These are phyloP conservation scores for Mucor ambiguus DNA, from an alignment of 371 early-diverging fungal species.

Conservation along the genomic window DNA sequence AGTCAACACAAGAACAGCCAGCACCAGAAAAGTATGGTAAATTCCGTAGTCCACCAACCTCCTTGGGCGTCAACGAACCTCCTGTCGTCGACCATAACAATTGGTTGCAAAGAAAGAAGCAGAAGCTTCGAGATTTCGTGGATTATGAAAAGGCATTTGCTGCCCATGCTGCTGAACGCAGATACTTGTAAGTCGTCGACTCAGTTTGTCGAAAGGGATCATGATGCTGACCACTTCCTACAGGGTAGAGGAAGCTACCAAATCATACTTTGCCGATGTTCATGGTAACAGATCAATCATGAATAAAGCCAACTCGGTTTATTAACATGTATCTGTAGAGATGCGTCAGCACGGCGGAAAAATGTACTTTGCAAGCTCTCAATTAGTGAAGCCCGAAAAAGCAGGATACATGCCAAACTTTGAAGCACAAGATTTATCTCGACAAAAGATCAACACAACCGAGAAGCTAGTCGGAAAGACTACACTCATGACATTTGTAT, in stretches of 20 bases:
- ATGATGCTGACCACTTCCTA: background rate
- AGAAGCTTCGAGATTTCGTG: conserved; percentile 46
- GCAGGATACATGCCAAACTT: conserved; percentile 76
- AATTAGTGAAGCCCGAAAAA: conserved; percentile 54
- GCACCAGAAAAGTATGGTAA: conserved; percentile 22
- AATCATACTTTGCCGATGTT: conserved; percentile 69
- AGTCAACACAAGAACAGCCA: conserved; percentile 7
- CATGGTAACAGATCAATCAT: conserved; percentile 47
- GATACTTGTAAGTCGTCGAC: conserved; percentile 49
- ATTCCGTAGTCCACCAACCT: conserved; percentile 35
- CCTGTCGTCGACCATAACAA: conserved; percentile 41
- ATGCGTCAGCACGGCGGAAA: conserved; percentile 68
- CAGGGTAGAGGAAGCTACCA: conserved; percentile 61
- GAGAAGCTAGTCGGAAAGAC: conserved; percentile 57
- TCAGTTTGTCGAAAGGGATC: background rate
- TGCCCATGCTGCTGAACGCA: conserved; percentile 57
- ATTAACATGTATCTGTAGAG: conserved; percentile 32
- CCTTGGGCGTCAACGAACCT: conserved; percentile 41
- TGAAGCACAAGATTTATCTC: conserved; percentile 56
- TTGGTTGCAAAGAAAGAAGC: conserved; percentile 45
- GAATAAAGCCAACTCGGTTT: background rate
- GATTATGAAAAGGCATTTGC: conserved; percentile 55
- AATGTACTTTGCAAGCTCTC: conserved; percentile 64
- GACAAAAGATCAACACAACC: conserved; percentile 58
- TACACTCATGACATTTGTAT: conserved; percentile 69